phyloP scores from a whole-genome alignment of 176 grass and related monocot species.

The Typha latifolia region DNA sequence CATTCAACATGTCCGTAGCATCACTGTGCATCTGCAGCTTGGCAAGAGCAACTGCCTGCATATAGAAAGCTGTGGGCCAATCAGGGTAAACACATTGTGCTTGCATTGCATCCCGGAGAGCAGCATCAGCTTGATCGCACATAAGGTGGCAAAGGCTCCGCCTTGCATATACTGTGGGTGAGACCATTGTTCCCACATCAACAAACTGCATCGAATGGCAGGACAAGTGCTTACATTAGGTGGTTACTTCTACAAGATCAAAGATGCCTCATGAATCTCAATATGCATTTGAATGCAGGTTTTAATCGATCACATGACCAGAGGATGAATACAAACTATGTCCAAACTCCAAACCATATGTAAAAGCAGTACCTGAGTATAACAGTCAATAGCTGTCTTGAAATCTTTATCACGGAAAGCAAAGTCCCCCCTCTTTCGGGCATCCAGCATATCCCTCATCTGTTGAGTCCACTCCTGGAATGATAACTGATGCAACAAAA shows the following conservation, averaged over 20 bases:
- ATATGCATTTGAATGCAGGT: too few species aligned
- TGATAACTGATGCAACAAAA: constrained; percentile 56
- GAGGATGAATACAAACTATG: not conserved
- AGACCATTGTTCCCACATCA: constrained; percentile 89
- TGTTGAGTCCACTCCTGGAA: constrained; percentile 99
- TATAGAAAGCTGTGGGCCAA: constrained; percentile 93
- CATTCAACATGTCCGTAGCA: constrained; percentile 79
- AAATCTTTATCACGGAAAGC: constrained; percentile 99
- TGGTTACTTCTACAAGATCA: not conserved
- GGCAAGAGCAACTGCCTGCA: constrained; percentile 78
- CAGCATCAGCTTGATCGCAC: constrained; percentile 66
- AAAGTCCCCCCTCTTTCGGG: constrained; percentile 75
- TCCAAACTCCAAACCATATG: not conserved
- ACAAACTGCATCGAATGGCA: constrained; percentile 49
- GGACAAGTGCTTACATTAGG: not conserved
- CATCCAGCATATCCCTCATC: constrained; percentile 96
- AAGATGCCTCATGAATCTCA: not conserved
- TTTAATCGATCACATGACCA: not conserved
- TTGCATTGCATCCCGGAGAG: constrained; percentile 91
- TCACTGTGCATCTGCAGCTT: constrained; percentile 85
- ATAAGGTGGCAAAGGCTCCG: constrained; percentile 87
- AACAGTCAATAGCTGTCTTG: constrained; percentile 74
- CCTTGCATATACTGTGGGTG: constrained; percentile 72
- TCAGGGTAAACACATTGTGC: constrained; percentile 78
- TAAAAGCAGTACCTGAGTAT: constrained; percentile 51